Conservation (phyloP, 2,329 filamentous ascomycete species). For the Sporothrix curviconia region DNA sequence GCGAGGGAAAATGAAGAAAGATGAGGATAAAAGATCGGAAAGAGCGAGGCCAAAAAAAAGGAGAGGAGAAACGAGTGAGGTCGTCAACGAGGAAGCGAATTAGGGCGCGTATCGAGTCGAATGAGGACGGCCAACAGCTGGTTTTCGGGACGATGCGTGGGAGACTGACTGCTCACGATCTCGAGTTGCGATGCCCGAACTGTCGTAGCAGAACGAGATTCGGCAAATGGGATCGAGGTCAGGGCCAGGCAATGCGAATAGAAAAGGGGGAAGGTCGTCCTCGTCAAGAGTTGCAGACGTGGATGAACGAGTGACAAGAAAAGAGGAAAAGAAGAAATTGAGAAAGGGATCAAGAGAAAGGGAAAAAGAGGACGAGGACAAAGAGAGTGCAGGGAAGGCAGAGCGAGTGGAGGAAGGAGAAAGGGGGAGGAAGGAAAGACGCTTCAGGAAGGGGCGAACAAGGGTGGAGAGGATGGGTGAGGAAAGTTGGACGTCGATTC, state of each 20-base stretch:
- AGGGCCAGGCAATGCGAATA: background rate
- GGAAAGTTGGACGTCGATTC: conserved; percentile 10
- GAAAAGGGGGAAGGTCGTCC: background rate
- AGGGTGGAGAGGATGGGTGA: background rate
- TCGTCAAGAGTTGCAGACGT: conserved; percentile 13
- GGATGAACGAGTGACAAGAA: conserved; percentile 13
- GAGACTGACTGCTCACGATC: no score
- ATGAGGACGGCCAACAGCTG: no score
- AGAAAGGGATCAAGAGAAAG: background rate
- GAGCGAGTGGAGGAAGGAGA: background rate
- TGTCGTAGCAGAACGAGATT: background rate
- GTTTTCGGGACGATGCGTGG: no score
- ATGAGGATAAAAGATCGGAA: no score
- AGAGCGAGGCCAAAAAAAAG: no score
- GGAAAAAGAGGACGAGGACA: background rate
- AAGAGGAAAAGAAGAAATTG: background rate
- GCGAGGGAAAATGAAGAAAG: no score
- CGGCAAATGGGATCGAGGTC: background rate
- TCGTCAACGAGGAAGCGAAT: no score
- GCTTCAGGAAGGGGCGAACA: background rate
- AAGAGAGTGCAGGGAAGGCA: background rate
- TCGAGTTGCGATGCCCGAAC: background rate
- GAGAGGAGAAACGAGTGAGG: background rate
- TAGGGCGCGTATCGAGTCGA: no score
- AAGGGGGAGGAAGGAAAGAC: background rate